These are phyloP conservation scores for Pythium coloratum DNA, from an alignment of 352 stramenopile species.

Conservation along the genomic window DNA sequence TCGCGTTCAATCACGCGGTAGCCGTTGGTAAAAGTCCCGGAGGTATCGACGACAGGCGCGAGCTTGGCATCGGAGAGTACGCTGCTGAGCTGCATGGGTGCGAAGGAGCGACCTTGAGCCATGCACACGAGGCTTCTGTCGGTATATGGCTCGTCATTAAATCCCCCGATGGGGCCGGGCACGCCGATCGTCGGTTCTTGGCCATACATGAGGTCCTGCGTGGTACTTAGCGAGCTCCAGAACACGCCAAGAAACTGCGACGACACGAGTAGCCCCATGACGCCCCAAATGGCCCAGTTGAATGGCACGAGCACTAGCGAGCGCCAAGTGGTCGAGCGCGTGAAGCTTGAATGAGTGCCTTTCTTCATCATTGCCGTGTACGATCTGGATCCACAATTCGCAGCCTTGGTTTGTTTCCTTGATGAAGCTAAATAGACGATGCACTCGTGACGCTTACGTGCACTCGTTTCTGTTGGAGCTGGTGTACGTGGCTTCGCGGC, in stretches of 20 bases:
- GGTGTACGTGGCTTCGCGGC: too few species aligned
- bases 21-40: conserved; percentile 22
- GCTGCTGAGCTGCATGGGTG: conserved; percentile 33
- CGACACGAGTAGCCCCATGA: conserved; percentile 30
- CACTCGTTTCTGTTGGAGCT: too few species aligned
- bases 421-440: too few species aligned
- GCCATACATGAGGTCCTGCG: conserved; percentile 11
- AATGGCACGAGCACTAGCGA: conserved; percentile 6
- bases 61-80: conserved; percentile 22
- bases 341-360: background rate
- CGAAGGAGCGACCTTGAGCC: conserved; percentile 25
- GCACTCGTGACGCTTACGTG: too few species aligned
- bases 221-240: conserved; percentile 10
- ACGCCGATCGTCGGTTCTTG: background rate
- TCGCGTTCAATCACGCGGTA: conserved; percentile 32
- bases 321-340: background rate
- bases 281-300: conserved; percentile 36
- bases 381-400: too few species aligned
- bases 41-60: conserved; percentile 15
- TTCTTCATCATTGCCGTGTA: background rate
- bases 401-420: too few species aligned
- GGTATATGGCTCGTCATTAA: conserved; percentile 47
- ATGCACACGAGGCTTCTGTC: conserved; percentile 45
- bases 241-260: conserved; percentile 36
- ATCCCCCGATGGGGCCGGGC: conserved; percentile 17